A percentile compares a stretch with the other conserved stretches of the same genome.
These are phyloP conservation scores for Colletotrichum sp. DNA, from an alignment of 2,329 filamentous ascomycete species.

Conservation along the genomic window DNA sequence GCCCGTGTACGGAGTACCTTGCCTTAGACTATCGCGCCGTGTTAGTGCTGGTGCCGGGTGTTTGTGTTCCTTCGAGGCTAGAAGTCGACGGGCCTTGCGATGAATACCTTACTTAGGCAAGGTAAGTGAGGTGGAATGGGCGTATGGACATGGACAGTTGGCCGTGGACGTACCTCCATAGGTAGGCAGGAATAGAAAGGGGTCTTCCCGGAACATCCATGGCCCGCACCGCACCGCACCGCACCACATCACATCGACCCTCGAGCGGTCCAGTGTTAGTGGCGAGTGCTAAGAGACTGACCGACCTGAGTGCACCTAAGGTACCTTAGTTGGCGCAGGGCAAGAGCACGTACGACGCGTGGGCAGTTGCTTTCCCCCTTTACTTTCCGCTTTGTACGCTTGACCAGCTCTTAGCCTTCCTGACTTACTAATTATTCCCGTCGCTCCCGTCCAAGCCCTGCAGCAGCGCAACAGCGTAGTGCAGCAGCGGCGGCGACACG, in stretches of 20 bases:
- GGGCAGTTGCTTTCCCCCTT: neutral
- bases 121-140: neutral
- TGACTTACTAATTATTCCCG: neutral
- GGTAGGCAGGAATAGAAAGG: neutral
- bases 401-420: neutral
- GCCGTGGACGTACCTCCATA: neutral
- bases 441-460: neutral
- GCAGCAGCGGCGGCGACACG: neutral
- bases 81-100: neutral
- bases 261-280: neutral
- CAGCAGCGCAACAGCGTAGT: neutral
- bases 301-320: neutral
- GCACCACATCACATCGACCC: neutral
- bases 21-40: neutral
- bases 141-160: neutral
- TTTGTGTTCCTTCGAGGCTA: neutral
- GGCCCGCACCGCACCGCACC: neutral
- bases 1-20: neutral
- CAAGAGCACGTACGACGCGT: neutral
- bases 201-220: constrained; percentile 10
- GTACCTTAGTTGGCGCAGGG: neutral
- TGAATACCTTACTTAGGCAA: neutral
- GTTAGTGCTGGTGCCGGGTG: neutral
- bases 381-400: neutral
- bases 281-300: neutral